phyloP scores from a whole-genome alignment of 495 filamentous ascomycete genomes.

The Xylaria bambusicola region DNA sequence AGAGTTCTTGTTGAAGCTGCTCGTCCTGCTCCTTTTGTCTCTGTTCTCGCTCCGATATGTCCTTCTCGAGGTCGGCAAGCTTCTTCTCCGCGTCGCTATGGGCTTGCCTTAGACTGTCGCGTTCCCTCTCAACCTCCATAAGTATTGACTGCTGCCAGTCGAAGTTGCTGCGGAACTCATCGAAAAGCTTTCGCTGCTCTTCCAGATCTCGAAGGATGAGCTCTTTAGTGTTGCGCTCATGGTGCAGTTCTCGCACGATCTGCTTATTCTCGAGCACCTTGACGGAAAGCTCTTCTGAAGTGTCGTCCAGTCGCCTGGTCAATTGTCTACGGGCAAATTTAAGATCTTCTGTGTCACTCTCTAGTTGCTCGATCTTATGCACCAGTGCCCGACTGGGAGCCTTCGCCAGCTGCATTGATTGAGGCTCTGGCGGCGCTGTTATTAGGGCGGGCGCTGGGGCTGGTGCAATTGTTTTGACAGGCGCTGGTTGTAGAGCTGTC shows the following conservation, averaged over 20 bases:
- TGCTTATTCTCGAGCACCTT: conserved; percentile 30
- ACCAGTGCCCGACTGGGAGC: conserved; percentile 29
- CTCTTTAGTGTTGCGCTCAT: conserved; percentile 33
- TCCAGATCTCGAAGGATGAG: conserved; percentile 39
- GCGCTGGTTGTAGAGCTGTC: conserved; percentile 10
- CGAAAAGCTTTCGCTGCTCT: conserved; percentile 43
- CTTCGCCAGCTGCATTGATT: conserved; percentile 30
- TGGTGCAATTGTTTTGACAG: neutral
- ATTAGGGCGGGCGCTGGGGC: neutral
- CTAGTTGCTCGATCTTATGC: conserved; percentile 44
- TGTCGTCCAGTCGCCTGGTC: conserved; percentile 37
- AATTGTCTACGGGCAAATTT: conserved; percentile 36
- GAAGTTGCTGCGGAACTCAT: conserved; percentile 45
- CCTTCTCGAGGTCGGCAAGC: conserved; percentile 34
- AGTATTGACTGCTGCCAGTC: conserved; percentile 41
- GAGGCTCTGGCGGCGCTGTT: conserved; percentile 7
- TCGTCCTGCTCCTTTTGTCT: conserved; percentile 42
- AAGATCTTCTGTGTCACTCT: conserved; percentile 41
- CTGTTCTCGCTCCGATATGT: conserved; percentile 35
- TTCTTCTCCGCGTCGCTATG: conserved; percentile 35
- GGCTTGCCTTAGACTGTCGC: conserved; percentile 36
- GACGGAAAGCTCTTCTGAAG: conserved; percentile 28
- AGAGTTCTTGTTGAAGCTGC: conserved; percentile 37
- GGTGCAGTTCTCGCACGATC: conserved; percentile 25
- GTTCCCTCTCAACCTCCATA: conserved; percentile 43